Evolutionary conservation across 2,329 filamentous ascomycete genomes (phyloP), one percentile per base, ranked within the genome.

Genomic region (Cladosporium velox): DNA sequence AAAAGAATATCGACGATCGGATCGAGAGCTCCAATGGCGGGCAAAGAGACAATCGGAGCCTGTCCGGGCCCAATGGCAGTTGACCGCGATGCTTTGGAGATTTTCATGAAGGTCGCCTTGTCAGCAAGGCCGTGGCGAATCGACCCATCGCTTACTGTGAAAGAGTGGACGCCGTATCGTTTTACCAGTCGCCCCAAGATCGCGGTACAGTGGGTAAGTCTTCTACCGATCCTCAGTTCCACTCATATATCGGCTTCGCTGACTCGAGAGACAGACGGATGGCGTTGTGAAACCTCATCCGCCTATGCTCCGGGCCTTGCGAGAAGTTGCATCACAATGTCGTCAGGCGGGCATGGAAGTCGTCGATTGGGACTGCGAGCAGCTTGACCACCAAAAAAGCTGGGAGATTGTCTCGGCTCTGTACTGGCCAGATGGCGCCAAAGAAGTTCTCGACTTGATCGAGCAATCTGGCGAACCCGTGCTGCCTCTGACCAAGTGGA

Each of bases 251-350:
- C 41, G 18, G 18, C 41, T 44, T 21, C 41, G 4, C 41, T 44
- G 18, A 44, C 41, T 8, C 41, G 10, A 44, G 41, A 44, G 18
- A 44, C 41, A 44, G 41, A 80, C 88, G 74, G 90, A 91, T 73
- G 86, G 84, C 10, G 80, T 88, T 59, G 88, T 90, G 6, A 81
- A 77, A 4, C 89, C 90, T 0, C 90, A 90, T 59, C 88, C 90
- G 2, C 89, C 89, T 0, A 82, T 91, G 3, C 77, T 80, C 0
- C 81, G 88, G 5, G 88, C 86, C 0, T 77, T 89, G 18, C 71
- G 77, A 49, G 49, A 55, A n/a, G 60, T 64, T 21, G 60, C 51
- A 57, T 51, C 35, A 26, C 12, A 34, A 15, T 64, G 60, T 15
- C 76, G 73, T 0, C 79, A 76, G 10, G 62, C 81, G 0, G 84